phyloP scores from a whole-genome alignment of 139 green algal species.

The Chlorella vulgaris region DNA sequence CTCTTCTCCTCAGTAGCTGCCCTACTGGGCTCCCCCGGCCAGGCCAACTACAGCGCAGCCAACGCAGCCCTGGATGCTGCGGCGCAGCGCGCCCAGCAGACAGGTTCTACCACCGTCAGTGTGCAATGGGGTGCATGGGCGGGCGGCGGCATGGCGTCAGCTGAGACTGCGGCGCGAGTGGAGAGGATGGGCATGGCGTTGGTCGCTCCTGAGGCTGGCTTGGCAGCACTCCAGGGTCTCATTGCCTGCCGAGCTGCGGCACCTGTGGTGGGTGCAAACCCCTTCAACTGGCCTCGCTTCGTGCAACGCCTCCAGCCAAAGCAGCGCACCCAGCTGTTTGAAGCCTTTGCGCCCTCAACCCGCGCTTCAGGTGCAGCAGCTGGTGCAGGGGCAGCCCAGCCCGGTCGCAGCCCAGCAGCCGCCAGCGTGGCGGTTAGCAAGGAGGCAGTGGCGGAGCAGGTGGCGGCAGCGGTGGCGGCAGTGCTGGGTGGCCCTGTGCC shows the following conservation, averaged over 20 bases:
- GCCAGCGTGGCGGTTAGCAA: not conserved
- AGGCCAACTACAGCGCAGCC: slow-evolving; percentile 65
- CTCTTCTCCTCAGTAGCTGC: slow-evolving; percentile 76
- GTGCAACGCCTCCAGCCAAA: slow-evolving; percentile 46
- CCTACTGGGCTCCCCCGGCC: slow-evolving; percentile 53
- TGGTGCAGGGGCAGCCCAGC: not conserved
- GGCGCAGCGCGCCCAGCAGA: slow-evolving; percentile 20
- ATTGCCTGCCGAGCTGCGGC: not conserved
- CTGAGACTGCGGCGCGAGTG: slow-evolving; percentile 36
- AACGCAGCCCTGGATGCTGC: slow-evolving; percentile 62
- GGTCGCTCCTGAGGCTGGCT: slow-evolving; percentile 42
- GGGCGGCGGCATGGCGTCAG: slow-evolving; percentile 48
- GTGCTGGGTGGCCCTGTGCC: slow-evolving; percentile 36
- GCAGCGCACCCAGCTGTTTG: slow-evolving; percentile 41
- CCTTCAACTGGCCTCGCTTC: slow-evolving; percentile 71
- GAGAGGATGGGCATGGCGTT: slow-evolving; percentile 63
- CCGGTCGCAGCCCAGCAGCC: not conserved
- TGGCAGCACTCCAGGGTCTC: slow-evolving; percentile 37
- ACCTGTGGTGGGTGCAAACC: slow-evolving; percentile 55
- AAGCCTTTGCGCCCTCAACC: slow-evolving; percentile 13
- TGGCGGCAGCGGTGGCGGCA: slow-evolving; percentile 2
- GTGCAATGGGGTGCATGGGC: slow-evolving; percentile 63
- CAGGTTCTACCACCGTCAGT: slow-evolving; percentile 22
- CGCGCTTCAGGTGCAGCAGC: not conserved
- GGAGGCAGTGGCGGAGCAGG: slow-evolving; percentile 40